Percentiles rank a stretch among this genome's conserved stretches.
Evolutionary conservation across 495 filamentous ascomycete genomes (phyloP).

Genomic region (Penicillium malachiteum): DNA sequence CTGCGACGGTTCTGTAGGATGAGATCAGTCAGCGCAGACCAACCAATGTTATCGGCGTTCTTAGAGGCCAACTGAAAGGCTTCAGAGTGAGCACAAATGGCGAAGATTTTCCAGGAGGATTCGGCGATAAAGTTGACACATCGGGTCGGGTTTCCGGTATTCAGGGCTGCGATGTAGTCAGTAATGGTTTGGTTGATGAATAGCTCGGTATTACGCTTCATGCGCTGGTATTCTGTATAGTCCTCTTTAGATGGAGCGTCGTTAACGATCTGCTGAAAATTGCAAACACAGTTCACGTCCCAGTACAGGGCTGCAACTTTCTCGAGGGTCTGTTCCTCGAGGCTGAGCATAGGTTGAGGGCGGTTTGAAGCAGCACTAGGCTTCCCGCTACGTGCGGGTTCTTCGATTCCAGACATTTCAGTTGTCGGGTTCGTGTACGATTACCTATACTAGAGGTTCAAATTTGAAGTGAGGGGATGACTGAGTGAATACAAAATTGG

Average conservation of each 20-base stretch:
- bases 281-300: background rate
- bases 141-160: background rate
- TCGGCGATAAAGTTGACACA: background rate
- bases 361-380: too few species aligned
- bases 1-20: conserved; percentile 25
- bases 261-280: background rate
- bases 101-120: conserved; percentile 35
- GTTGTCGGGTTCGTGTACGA: background rate
- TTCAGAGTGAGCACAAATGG: conserved; percentile 32
- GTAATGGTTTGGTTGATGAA: background rate
- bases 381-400: too few species aligned
- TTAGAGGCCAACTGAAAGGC: conserved; percentile 26
- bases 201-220: background rate
- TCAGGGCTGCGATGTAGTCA: background rate
- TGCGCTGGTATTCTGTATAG: background rate
- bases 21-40: conserved; percentile 16
- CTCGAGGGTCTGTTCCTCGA: background rate
- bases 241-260: background rate
- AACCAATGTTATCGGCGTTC: conserved; percentile 8
- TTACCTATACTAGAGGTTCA: background rate
- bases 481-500: too few species aligned
- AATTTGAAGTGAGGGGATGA: background rate
- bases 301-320: background rate
- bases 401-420: too few species aligned
- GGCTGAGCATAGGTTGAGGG: too few species aligned